Conservation (phyloP, 805 yeast species). For the Yarrowia porcina region DNA sequence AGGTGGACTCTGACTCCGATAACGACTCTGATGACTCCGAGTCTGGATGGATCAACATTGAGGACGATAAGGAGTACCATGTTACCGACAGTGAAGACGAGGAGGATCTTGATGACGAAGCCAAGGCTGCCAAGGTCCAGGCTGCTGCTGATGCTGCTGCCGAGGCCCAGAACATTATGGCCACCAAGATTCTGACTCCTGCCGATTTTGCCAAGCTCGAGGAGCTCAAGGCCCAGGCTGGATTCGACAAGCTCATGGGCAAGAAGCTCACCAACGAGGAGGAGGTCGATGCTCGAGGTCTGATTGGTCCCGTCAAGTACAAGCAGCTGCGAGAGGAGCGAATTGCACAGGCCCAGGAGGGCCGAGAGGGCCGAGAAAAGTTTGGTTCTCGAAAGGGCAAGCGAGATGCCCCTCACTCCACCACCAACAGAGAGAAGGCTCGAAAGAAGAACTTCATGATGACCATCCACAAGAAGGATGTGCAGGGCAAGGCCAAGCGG, state of each 20-base stretch:
- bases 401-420: conserved; percentile 68
- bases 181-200: conserved; percentile 85
- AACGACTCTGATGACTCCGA: conserved; percentile 53
- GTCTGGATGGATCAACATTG: conserved; percentile 90
- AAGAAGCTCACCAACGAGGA: conserved; percentile 60
- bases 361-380: conserved; percentile 87
- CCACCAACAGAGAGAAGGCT: conserved; percentile 94
- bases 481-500: conserved; percentile 88
- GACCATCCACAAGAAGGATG: conserved; percentile 95
- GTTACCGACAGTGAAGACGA: conserved; percentile 51
- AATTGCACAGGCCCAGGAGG: conserved; percentile 80
- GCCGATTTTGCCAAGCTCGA: conserved; percentile 96
- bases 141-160: conserved; percentile 31
- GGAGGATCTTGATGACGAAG: conserved; percentile 32
- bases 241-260: conserved; percentile 69
- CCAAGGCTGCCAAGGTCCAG: conserved; percentile 36
- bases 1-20: conserved; percentile 49
- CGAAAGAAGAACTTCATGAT: conserved; percentile 98
- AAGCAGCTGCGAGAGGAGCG: conserved; percentile 90
- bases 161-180: conserved; percentile 51
- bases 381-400: conserved; percentile 85
- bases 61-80: conserved; percentile 72
- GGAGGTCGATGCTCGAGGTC: conserved; percentile 69
- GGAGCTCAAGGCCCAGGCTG: conserved; percentile 80
- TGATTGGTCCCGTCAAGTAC: conserved; percentile 73